These are phyloP conservation scores for Agrocybe pediades DNA, from an alignment of 768 basidiomycete genomes.

Conservation along the genomic window DNA sequence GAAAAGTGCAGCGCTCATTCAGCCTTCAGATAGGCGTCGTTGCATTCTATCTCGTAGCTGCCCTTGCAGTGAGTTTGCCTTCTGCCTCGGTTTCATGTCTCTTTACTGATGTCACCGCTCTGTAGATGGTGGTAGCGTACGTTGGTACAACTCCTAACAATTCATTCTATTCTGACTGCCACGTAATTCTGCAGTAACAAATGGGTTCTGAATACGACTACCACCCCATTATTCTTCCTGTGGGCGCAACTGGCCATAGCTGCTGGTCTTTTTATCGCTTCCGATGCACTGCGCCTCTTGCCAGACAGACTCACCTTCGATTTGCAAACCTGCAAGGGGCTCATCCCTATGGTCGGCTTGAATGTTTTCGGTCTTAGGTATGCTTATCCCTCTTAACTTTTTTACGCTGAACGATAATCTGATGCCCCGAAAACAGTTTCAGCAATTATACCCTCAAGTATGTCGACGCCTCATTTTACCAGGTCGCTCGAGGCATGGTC, in stretches of 20 bases:
- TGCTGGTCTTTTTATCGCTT: conserved; percentile 69
- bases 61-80: conserved; percentile 67
- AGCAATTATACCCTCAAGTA: conserved; percentile 92
- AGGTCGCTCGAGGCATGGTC: conserved; percentile 92
- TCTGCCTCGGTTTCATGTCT: background rate
- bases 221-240: conserved; percentile 84
- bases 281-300: conserved; percentile 62
- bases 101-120: conserved; percentile 1
- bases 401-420: background rate
- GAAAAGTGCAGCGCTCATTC: background rate
- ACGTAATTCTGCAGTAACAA: conserved; percentile 61
- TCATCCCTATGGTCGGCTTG: conserved; percentile 72
- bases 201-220: conserved; percentile 83
- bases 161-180: background rate
- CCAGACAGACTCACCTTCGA: conserved; percentile 71
- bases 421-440: conserved; percentile 48
- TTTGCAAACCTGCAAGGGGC: conserved; percentile 63
- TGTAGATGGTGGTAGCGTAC: conserved; percentile 91
- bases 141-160: conserved; percentile 3
- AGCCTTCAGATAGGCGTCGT: conserved; percentile 69
- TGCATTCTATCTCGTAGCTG: conserved; percentile 86
- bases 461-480: conserved; percentile 94
- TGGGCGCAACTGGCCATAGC: conserved; percentile 82
- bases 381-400: conserved; percentile 4
- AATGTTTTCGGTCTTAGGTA: conserved; percentile 87